Conservation (phyloP, 805 yeast species). For the Suhomyces sp. region DNA sequence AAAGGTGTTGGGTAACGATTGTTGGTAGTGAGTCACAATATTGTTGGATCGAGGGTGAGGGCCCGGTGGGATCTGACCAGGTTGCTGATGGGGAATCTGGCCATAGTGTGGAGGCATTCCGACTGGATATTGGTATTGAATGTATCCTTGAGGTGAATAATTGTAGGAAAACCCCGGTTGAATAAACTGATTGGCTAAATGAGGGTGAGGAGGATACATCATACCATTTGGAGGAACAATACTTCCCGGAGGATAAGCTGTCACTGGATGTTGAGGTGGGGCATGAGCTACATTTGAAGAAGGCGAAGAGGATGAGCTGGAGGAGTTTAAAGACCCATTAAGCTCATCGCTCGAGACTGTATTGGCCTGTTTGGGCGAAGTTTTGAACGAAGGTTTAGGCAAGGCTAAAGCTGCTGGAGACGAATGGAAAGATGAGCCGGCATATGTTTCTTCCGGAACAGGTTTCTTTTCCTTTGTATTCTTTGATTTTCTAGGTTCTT, state of each 20-base stretch:
- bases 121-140: slow-evolving; percentile 27
- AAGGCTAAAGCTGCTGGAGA: slow-evolving; percentile 55
- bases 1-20: slow-evolving; percentile 8
- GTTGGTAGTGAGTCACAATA: slow-evolving; percentile 8
- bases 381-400: slow-evolving; percentile 52
- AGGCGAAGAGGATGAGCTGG: slow-evolving; percentile 1
- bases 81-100: not conserved
- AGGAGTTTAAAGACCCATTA: not conserved
- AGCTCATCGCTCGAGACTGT: not conserved
- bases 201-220: slow-evolving; percentile 6
- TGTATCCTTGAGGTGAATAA: slow-evolving; percentile 30
- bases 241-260: slow-evolving; percentile 27
- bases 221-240: slow-evolving; percentile 5
- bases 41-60: slow-evolving; percentile 2
- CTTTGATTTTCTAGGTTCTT: not conserved
- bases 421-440: slow-evolving; percentile 56
- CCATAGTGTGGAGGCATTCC: slow-evolving; percentile 5
- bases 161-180: slow-evolving; percentile 33
- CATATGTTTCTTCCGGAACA: slow-evolving; percentile 38
- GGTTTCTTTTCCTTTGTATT: slow-evolving; percentile 6
- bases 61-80: slow-evolving; percentile 3
- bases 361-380: slow-evolving; percentile 19
- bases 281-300: slow-evolving; percentile 4
- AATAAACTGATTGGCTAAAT: slow-evolving; percentile 12
- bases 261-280: slow-evolving; percentile 30